Evolutionary conservation across 2,329 filamentous ascomycete species (phyloP).

Genomic region (Domatiomyces globalis): DNA sequence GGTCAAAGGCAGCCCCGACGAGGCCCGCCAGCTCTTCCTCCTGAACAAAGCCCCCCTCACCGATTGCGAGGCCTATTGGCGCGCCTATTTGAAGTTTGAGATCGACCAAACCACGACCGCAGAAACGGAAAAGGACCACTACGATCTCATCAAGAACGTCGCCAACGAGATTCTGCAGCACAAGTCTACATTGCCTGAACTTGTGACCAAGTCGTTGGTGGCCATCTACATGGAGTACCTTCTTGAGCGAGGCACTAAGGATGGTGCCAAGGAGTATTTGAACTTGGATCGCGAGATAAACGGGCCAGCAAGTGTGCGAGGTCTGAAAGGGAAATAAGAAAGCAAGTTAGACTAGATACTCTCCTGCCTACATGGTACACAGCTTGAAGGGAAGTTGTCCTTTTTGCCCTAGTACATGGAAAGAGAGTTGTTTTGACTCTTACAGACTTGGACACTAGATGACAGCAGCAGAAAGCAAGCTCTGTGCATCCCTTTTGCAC

Average conservation of each 20-base stretch:
- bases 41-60: constrained; percentile 73
- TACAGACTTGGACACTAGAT: background rate
- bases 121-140: constrained; percentile 50
- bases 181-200: constrained; percentile 54
- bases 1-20: constrained; percentile 62
- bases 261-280: constrained; percentile 76
- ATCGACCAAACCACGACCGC: constrained; percentile 60
- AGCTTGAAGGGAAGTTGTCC: background rate
- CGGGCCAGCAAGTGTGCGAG: constrained; percentile 39
- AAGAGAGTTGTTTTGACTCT: background rate
- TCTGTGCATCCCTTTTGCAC: background rate
- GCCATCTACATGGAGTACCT: constrained; percentile 71
- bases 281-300: constrained; percentile 73
- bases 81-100: constrained; percentile 78
- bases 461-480: background rate
- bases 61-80: constrained; percentile 81
- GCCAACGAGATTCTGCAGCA: constrained; percentile 55
- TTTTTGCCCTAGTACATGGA: background rate
- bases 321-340: background rate
- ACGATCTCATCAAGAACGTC: constrained; percentile 64
- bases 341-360: background rate
- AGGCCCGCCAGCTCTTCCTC: constrained; percentile 69
- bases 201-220: constrained; percentile 59
- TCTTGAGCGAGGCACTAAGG: constrained; percentile 65
- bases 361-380: background rate